Evolutionary conservation across 2,329 filamentous ascomycete species (phyloP).

Genomic region (Pseudogymnoascus destructans): DNA sequence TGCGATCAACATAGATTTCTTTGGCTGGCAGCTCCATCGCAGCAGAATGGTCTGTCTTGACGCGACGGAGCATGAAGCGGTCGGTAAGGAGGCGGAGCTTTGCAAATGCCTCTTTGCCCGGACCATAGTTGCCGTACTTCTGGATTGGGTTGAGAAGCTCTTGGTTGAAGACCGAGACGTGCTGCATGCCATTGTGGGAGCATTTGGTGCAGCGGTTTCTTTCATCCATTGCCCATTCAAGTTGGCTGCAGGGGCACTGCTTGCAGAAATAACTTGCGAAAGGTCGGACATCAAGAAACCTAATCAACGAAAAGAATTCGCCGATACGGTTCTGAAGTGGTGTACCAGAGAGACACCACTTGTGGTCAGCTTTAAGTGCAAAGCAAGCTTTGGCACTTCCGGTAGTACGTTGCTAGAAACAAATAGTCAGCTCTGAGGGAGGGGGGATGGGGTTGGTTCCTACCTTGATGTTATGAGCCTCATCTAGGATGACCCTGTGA

Average conservation of each 20-base stretch:
- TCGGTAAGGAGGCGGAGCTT: constrained; percentile 84
- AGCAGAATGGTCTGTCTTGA: constrained; percentile 86
- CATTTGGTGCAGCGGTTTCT: constrained; percentile 60
- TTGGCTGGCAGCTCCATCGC: constrained; percentile 96
- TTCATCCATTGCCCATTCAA: constrained; percentile 73
- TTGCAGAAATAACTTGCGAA: constrained; percentile 95
- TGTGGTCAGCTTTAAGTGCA: constrained; percentile 72
- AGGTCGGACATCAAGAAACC: constrained; percentile 77
- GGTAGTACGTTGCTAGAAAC: constrained; percentile 55
- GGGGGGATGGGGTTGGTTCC: neutral
- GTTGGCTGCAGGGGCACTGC: constrained; percentile 61
- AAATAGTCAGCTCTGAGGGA: constrained; percentile 21
- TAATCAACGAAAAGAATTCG: constrained; percentile 87
- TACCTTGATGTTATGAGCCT: constrained; percentile 87
- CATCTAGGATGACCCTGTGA: constrained; percentile 85
- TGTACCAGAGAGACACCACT: constrained; percentile 92
- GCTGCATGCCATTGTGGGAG: constrained; percentile 39
- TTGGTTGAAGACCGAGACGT: constrained; percentile 81
- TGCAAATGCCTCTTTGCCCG: constrained; percentile 56
- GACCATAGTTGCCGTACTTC: constrained; percentile 44
- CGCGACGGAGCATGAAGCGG: constrained; percentile 85
- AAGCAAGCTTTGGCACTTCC: constrained; percentile 94
- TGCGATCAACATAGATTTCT: constrained; percentile 79
- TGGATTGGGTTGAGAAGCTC: constrained; percentile 79
- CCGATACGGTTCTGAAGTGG: constrained; percentile 95